phyloP scores from a whole-genome alignment of 805 yeast genomes.

The Monosporozyma aquatica region DNA sequence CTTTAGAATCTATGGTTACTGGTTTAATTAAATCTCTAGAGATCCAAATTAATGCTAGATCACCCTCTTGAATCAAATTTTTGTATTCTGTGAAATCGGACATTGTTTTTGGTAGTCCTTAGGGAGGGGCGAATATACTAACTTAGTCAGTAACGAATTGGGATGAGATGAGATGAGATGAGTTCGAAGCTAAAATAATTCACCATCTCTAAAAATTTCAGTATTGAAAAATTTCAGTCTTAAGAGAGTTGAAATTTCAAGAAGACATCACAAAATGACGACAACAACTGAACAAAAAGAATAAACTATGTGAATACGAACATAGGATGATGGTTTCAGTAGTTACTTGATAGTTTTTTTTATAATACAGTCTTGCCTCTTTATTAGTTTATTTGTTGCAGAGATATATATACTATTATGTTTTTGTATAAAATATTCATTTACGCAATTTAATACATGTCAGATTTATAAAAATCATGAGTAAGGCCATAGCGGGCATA shows the following conservation, averaged over 20 bases:
- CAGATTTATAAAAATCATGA: slow-evolving; percentile 47
- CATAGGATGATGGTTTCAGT: no score
- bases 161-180: slow-evolving; percentile 1
- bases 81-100: slow-evolving; percentile 39
- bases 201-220: neutral
- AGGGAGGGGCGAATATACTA: no score
- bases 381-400: neutral
- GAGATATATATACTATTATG: no score
- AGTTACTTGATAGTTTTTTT: neutral
- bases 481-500: slow-evolving; percentile 48
- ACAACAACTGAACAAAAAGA: no score
- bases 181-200: neutral
- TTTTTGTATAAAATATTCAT: neutral
- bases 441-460: slow-evolving; percentile 36
- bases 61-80: slow-evolving; percentile 71
- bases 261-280: no score
- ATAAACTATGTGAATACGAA: no score
- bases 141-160: no score
- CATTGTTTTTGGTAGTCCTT: no score
- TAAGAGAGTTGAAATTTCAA: no score
- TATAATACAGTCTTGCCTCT: no score
- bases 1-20: slow-evolving; percentile 49
- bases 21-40: slow-evolving; percentile 77
- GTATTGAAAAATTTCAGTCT: neutral
- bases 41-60: slow-evolving; percentile 77